phyloP scores from a whole-genome alignment of 495 filamentous ascomycete species.

The Tuber aestivum region DNA sequence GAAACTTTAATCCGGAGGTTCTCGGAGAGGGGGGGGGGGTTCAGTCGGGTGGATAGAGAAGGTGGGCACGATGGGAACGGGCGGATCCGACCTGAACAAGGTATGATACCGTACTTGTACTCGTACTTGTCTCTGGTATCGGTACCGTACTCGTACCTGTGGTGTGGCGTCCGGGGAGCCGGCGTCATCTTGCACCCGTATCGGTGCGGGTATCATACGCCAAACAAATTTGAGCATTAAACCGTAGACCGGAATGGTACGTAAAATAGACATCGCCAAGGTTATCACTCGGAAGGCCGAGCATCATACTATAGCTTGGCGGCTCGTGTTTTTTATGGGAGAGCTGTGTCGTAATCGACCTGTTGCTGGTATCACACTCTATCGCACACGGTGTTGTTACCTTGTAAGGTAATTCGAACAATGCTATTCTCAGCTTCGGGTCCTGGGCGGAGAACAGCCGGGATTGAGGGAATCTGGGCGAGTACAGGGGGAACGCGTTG shows the following conservation, averaged over 20 bases:
- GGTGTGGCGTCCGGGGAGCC: not conserved
- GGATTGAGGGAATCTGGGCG: not conserved
- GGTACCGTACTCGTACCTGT: too few species aligned
- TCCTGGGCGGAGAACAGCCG: not conserved
- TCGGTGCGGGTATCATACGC: not conserved
- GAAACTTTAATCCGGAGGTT: not conserved
- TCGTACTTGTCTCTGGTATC: too few species aligned
- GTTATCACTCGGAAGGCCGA: not conserved
- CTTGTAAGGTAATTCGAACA: not conserved
- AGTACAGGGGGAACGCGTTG: constrained; percentile 3
- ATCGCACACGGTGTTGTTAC: not conserved
- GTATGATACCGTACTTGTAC: too few species aligned
- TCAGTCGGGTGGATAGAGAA: not conserved
- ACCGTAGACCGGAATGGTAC: not conserved
- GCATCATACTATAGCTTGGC: not conserved
- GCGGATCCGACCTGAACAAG: not conserved
- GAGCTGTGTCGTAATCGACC: not conserved
- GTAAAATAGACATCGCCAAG: not conserved
- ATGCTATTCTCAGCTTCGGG: not conserved
- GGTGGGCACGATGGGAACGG: not conserved
- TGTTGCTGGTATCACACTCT: not conserved
- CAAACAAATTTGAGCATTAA: not conserved
- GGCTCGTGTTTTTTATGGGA: not conserved
- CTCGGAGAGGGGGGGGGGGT: not conserved
- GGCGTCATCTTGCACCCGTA: not conserved